Percentiles rank a stretch among this genome's conserved stretches.
Conservation (phyloP, 805 yeast genomes). For the Priceomyces castillae region DNA sequence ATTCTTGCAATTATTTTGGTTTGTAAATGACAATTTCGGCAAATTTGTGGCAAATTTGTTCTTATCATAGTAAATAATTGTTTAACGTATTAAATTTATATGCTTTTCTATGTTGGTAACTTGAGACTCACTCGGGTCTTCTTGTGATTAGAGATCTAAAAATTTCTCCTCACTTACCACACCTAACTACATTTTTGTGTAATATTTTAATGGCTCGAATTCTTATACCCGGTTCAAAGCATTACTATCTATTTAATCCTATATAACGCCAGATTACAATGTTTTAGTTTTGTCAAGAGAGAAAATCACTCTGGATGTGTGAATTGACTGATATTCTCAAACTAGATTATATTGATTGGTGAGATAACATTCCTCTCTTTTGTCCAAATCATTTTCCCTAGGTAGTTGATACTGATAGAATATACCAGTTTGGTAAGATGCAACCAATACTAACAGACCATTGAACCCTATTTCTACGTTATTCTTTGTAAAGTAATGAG, state of each 20-base stretch:
- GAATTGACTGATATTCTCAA: neutral
- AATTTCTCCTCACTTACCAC: conserved; percentile 11
- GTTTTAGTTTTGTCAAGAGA: no score
- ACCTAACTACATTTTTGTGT: conserved; percentile 3
- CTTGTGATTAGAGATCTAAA: conserved; percentile 8
- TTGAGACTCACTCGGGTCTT: conserved; percentile 2
- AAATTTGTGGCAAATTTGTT: neutral
- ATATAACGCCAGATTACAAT: no score
- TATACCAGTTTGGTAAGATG: conserved; percentile 36
- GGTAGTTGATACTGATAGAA: conserved; percentile 40
- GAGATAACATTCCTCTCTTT: conserved; percentile 31
- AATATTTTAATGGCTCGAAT: neutral
- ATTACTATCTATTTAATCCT: neutral
- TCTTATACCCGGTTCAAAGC: neutral
- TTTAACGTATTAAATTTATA: neutral
- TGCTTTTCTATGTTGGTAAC: neutral
- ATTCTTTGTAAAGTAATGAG: conserved; percentile 8
- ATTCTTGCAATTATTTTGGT: conserved; percentile 4
- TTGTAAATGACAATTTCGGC: neutral
- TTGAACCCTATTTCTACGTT: conserved; percentile 39
- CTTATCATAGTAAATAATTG: neutral
- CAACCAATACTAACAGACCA: conserved; percentile 32
- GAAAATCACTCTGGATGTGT: no score
- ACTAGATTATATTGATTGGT: conserved; percentile 21
- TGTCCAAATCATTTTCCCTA: conserved; percentile 17